Conservation (phyloP, 2,329 filamentous ascomycete species). For the Fonsecaea nubica region DNA sequence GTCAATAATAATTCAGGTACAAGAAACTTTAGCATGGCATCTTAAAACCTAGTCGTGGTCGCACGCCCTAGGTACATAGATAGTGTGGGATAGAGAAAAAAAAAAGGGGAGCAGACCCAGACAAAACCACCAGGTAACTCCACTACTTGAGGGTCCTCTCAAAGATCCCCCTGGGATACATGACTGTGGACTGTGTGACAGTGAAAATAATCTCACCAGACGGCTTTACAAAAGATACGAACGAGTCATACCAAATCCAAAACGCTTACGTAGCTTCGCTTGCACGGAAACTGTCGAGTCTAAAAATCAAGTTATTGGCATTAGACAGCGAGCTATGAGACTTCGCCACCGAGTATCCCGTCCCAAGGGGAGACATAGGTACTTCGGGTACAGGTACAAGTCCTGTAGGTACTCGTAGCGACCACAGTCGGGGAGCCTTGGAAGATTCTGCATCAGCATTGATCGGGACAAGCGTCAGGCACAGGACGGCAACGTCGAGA, state of each 20-base stretch:
- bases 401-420: no score
- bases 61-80: no score
- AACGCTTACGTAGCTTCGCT: not conserved
- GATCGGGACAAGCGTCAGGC: slow-evolving; percentile 3
- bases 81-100: not conserved
- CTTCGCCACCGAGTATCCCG: not conserved
- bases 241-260: not conserved
- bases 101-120: not conserved
- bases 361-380: no score
- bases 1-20: no score
- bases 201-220: no score
- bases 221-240: not conserved
- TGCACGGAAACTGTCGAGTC: not conserved
- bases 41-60: not conserved
- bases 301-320: not conserved
- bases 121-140: not conserved
- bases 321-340: not conserved
- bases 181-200: no score
- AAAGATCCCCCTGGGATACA: no score
- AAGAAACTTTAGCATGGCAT: not conserved
- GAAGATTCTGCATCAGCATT: not conserved
- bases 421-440: no score
- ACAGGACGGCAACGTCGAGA: not conserved
- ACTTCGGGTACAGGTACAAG: no score
- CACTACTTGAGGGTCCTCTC: not conserved